Base-by-base conservation (phyloP, 2,329 filamentous ascomycete genomes). In the Lecanicillium sp. region DNA sequence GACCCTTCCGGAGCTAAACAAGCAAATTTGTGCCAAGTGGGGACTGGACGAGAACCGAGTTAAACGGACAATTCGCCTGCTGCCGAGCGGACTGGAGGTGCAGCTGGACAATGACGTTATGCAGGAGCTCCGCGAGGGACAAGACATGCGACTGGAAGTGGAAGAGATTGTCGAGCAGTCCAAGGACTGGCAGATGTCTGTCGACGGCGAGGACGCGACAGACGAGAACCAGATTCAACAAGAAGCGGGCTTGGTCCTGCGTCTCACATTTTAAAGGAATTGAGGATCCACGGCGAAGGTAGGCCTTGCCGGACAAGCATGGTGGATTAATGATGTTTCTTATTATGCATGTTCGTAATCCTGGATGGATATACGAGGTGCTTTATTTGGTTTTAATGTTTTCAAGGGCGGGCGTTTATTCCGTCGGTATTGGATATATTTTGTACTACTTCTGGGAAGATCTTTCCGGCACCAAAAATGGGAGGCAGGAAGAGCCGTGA, bases 41-140 rank as follows among this genome's bases (percentile, higher is more conserved):
- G 79, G 83, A 15, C 73, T 97, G 40, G 87, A 96, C 52, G 73
- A 86, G 1, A 75, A 77, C 2, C 81, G 78, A 52, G 79, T 96
- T 7, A 70, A 82, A 1, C 83, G 86, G 29, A 83, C 84, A 1
- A 72, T 95, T 4, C 87, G 82, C 49, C 72, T 90, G 45, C 84
- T 87, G 35, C 74, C 82, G 12, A 82, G 83, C 54, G 89, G 89
- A 0, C 68, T 96, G 2, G 82, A 90, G 58, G 82, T 97, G 48
- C 81, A 94, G 60, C 78, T 97, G 57, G 93, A 97, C 59, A 90
- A 97, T 60, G 90, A 96, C 53, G 84, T 94, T 40, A 80, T 97
- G 26, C 78, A 79, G 37, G 86, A 91, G 63, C 73, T 97, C 44
- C 79, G 82, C 2, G 93, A 98, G 68, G 90, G 90, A 26, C 89